Conservation (phyloP, 768 basidiomycete species). For the Termitomyces sp. region DNA sequence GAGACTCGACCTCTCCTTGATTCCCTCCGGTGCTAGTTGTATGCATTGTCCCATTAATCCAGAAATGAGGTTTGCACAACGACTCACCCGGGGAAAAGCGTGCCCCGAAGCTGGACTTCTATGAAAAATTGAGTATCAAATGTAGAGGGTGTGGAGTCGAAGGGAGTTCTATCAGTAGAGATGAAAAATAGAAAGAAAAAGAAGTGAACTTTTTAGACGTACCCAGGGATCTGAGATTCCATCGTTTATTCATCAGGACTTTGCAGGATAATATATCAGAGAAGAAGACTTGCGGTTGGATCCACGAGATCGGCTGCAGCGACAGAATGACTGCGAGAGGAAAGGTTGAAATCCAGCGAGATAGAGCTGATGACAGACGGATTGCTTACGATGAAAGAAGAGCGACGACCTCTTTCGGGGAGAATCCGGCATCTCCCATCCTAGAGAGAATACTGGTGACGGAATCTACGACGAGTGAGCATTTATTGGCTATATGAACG, state of each 20-base stretch:
- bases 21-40: neutral
- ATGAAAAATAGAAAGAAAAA: neutral
- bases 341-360: neutral
- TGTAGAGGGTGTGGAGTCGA: neutral
- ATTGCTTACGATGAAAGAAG: slow-evolving; percentile 1
- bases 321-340: neutral
- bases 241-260: neutral
- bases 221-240: neutral
- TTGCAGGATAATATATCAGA: no score
- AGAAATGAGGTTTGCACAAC: neutral
- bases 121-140: neutral
- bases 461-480: neutral
- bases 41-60: neutral
- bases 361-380: neutral
- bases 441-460: slow-evolving; percentile 1
- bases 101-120: neutral
- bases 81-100: neutral
- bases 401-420: neutral
- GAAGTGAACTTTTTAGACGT: neutral
- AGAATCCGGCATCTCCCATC: neutral
- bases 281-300: neutral
- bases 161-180: neutral
- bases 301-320: neutral
- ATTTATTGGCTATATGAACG: neutral
- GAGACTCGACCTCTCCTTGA: neutral